Base-by-base conservation (phyloP, 2,329 filamentous ascomycete species). In the Pseudogymnoascus sp. region DNA sequence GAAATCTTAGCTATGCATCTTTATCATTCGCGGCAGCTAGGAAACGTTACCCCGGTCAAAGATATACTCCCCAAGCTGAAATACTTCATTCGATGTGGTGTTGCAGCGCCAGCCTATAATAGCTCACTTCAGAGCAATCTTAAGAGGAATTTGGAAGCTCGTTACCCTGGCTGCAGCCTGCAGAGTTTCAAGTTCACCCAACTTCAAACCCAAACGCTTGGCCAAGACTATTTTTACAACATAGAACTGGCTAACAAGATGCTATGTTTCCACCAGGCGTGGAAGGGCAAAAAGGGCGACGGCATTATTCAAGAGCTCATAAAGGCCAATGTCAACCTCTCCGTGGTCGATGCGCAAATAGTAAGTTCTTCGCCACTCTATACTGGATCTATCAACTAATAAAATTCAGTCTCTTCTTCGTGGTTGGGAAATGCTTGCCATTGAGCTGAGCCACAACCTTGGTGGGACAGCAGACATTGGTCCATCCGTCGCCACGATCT, bases 1-100 rank as follows among this genome's bases (percentile, higher is more conserved):
- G 92, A 97, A 72, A 89, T 94, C 41, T 85, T 96, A 64, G 90
- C 92, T 2, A 92, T 97, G 82, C 91, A 96, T 74, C 79, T 97
- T 16, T 95, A 97, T 71, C 88, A 91, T 69, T 83, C 90, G 19
- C 88, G 92, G 45, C 90, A 96, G 72, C 83, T 87, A 64, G 87
- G 89, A 10, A 85, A 90, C 68, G 77, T 80, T 37, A 77, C 78
- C 0, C 83, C 93, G 63, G 83, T 91, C 23, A 88, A 87, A 68
- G 84, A 84, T 8, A 78, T 97, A 1, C 81, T 92, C 16, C 81
- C 86, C 29, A 87, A 92, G 66, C 77, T 99, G 6, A 83, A 87
- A 61, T 97, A 94, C 76, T 90, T 91, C 67, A 78, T 91, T 16
- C 83, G 90, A 35, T 87, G 91, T 69, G 93, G 89, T 1, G 87